phyloP scores from a whole-genome alignment of 768 basidiomycete species.

The Amanita jacksonii region DNA sequence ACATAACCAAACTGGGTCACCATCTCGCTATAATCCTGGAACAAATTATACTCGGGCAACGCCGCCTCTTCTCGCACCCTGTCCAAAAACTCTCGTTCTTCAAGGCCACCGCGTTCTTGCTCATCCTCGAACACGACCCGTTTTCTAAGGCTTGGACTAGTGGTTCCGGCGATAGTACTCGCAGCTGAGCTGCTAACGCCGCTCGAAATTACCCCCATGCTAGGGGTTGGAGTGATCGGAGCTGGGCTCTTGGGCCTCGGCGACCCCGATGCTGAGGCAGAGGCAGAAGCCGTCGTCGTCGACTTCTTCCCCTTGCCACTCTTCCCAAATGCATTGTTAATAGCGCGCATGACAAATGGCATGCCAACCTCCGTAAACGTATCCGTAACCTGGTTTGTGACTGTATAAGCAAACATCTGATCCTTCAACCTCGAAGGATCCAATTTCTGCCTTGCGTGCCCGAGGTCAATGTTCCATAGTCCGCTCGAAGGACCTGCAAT shows the following conservation, averaged over 20 bases:
- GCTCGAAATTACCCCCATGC: neutral
- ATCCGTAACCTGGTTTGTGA: conserved; percentile 80
- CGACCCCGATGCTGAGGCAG: too few species aligned
- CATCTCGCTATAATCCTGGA: conserved; percentile 94
- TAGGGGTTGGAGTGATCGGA: too few species aligned
- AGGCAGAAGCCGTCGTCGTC: too few species aligned
- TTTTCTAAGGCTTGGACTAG: conserved; percentile 37
- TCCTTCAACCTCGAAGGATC: conserved; percentile 67
- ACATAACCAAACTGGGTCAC: conserved; percentile 93
- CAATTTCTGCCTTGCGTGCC: conserved; percentile 45
- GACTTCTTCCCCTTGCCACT: conserved; percentile 26
- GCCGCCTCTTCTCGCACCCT: conserved; percentile 66
- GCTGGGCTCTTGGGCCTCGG: too few species aligned
- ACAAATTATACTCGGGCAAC: conserved; percentile 73
- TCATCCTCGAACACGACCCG: conserved; percentile 69
- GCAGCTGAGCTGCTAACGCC: conserved; percentile 10
- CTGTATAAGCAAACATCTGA: conserved; percentile 90
- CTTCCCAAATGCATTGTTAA: conserved; percentile 35
- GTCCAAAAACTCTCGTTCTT: conserved; percentile 76
- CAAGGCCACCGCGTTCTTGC: conserved; percentile 40
- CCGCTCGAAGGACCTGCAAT: conserved; percentile 11
- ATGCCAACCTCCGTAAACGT: conserved; percentile 73
- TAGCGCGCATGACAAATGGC: conserved; percentile 63
- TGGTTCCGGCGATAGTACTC: conserved; percentile 3
- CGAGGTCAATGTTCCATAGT: conserved; percentile 46